Evolutionary conservation across 345 rosid species (phyloP), one percentile per base, ranked within the genome.

Genomic region (Moricandia moricandioides): DNA sequence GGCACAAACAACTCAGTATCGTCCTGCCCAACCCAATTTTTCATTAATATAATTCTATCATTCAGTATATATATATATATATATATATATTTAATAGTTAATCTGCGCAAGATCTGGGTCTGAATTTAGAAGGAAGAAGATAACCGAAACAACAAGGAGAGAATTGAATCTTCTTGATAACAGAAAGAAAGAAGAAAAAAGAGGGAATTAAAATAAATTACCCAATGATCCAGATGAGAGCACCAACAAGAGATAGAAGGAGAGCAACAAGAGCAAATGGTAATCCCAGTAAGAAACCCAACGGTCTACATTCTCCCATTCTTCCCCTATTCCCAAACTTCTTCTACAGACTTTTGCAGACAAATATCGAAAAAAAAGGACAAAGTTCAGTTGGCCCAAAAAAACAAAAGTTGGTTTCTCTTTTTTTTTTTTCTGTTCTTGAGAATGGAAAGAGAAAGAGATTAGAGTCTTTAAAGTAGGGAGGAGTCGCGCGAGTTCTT

Each of bases 261-360:
- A 92, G 39, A 7, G 98, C 92, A 17, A 92, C 51, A 61, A 92
- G 76, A 27, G 93, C 96, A 70, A 92, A 90, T 6, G 98, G 97
- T 13, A 92, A 83, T 4, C 96, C 96, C 5, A 92, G 0, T 78
- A 89, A 84, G 86, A 92, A 92, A 47, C 96, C 98, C n/a, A 90
- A 55, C 27, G 95, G 98, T 71, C 95, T 85, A 79, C 98, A 92
- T n/a, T 87, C 89, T 51, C 83, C 89, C 90, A 88, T 57, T 29
- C 8, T 8, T 35, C 8, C 40, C 40, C 58, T 52, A 21, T 8
- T 52, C 26, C 10, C 58, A 54, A 54, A 21, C 8, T 54, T 54
- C 58, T 8, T 18, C 58, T 27, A 24, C 13, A n/a, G n/a, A n/a
- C n/a, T n/a, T 54, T 51, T 54, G 59, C 59, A 54, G 31, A 55